Base-by-base conservation (phyloP, 1,284 basidiomycete species). In the Papiliotrema flavescens region DNA sequence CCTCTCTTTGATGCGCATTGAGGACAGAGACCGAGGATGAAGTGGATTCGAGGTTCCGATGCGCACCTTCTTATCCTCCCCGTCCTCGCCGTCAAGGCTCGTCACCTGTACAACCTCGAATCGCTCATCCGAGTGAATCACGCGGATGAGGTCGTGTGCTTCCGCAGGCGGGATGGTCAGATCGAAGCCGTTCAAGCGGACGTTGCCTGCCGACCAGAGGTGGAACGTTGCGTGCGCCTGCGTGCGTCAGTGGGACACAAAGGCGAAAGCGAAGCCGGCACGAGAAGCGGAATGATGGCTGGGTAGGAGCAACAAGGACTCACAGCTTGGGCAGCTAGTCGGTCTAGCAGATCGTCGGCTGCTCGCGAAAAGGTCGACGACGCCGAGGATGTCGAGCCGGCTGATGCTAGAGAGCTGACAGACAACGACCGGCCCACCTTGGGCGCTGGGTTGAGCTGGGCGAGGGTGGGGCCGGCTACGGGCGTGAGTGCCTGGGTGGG, bases 61-160 rank as follows among this genome's bases (percentile, higher is more conserved):
- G n/a, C n/a, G 37, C 24, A 70, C 67, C 66, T 71, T 74, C 69
- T 70, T 73, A 53, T 75, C 73, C 40, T 70, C 72, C 14, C 63
- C 65, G 15, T 67, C 66, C n/a, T 57, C 61, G 32, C 48, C 55
- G 50, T 64, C 68, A 39, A 73, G 65, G 51, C 69, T 62, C 22
- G 55, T 51, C 20, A 70, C 32, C 24, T 57, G 49, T 49, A 73
- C 57, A 39, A 70, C 50, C 47, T 69, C 61, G 46, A 75, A 41
- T 55, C 50, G 54, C 9, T 53, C 53, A 48, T 74, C 71, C 6
- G 19, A 39, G 11, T 64, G 56, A 40, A 75, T 56, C 1, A 59
- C 59, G 8, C 55, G 14, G 32, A 70, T 48, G 36, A 75, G 62
- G 28, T 70, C 65, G n/a, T 53, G 43, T 3, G 65, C 62, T 14